phyloP scores from a whole-genome alignment of 352 stramenopile species.

The Blastocystis sp. region DNA sequence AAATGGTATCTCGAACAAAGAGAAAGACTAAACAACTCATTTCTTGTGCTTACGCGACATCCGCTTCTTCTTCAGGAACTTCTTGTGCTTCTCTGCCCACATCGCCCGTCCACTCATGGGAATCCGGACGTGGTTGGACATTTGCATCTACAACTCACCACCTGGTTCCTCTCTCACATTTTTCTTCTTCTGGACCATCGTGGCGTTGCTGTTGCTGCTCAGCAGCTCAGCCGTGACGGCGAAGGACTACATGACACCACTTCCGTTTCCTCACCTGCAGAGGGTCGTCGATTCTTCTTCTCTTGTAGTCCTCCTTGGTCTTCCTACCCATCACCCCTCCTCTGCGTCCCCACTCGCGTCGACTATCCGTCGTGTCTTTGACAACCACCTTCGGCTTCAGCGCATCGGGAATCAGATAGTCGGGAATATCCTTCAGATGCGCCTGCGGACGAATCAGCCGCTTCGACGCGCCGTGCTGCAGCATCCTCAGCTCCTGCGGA shows the following conservation, averaged over 20 bases:
- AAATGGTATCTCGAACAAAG: neutral
- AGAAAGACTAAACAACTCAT: neutral
- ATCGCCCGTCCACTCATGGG: constrained; percentile 77
- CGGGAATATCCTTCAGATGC: constrained; percentile 82
- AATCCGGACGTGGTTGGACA: constrained; percentile 63
- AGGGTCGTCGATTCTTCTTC: constrained; percentile 85
- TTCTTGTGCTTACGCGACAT: neutral
- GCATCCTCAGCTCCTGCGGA: constrained; percentile 77
- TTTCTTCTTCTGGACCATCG: constrained; percentile 31
- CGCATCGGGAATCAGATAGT: constrained; percentile 89
- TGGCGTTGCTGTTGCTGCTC: neutral
- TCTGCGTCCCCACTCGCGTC: constrained; percentile 65
- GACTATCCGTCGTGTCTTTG: constrained; percentile 70
- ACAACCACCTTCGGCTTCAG: constrained; percentile 74
- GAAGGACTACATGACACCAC: constrained; percentile 63
- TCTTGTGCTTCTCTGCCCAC: constrained; percentile 78
- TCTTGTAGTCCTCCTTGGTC: constrained; percentile 64
- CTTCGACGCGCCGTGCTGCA: constrained; percentile 88
- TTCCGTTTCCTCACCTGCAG: constrained; percentile 72
- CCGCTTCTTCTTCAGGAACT: constrained; percentile 57
- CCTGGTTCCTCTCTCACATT: constrained; percentile 58
- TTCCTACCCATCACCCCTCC: constrained; percentile 60
- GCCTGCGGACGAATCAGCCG: constrained; percentile 81
- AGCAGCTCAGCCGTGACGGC: constrained; percentile 29
- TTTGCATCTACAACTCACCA: constrained; percentile 46